Conservation (phyloP, 2,329 filamentous ascomycete species). For the Colletotrichum cereale region DNA sequence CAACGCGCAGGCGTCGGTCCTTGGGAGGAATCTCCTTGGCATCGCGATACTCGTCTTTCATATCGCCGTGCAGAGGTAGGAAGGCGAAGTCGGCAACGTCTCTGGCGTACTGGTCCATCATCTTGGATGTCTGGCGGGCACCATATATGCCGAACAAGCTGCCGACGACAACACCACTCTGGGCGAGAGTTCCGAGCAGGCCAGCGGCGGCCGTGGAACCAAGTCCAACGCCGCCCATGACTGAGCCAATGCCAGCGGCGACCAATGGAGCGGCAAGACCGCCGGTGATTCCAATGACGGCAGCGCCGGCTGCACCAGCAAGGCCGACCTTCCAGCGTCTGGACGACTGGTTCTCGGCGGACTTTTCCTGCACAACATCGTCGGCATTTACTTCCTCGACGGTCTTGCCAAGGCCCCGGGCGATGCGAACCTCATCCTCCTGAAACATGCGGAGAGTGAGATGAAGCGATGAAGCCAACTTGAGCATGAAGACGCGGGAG, state of each 20-base stretch:
- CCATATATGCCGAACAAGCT: constrained; percentile 94
- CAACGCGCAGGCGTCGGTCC: constrained; percentile 80
- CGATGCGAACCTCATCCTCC: constrained; percentile 81
- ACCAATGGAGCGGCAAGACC: constrained; percentile 83
- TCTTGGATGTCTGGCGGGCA: constrained; percentile 83
- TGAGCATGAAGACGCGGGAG: constrained; percentile 77
- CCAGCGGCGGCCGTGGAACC: constrained; percentile 80
- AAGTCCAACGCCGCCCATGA: constrained; percentile 83
- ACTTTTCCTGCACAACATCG: constrained; percentile 48
- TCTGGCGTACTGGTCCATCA: constrained; percentile 88
- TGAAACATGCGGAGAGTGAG: constrained; percentile 74
- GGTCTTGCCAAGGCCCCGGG: constrained; percentile 78
- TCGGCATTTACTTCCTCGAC: constrained; percentile 64
- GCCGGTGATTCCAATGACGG: constrained; percentile 78
- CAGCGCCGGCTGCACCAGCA: constrained; percentile 61
- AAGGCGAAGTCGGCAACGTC: constrained; percentile 93
- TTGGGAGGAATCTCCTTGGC: constrained; percentile 65
- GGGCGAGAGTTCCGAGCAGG: constrained; percentile 83
- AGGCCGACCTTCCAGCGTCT: constrained; percentile 79
- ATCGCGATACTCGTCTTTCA: constrained; percentile 58
- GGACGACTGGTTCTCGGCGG: constrained; percentile 73
- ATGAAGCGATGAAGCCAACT: constrained; percentile 78
- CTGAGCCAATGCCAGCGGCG: constrained; percentile 81
- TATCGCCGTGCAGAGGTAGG: constrained; percentile 74
- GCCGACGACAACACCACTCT: constrained; percentile 84